Evolutionary conservation across 2,329 filamentous ascomycete species (phyloP), one percentile per base, ranked within the genome.

Genomic region (Alternaria burnsii): DNA sequence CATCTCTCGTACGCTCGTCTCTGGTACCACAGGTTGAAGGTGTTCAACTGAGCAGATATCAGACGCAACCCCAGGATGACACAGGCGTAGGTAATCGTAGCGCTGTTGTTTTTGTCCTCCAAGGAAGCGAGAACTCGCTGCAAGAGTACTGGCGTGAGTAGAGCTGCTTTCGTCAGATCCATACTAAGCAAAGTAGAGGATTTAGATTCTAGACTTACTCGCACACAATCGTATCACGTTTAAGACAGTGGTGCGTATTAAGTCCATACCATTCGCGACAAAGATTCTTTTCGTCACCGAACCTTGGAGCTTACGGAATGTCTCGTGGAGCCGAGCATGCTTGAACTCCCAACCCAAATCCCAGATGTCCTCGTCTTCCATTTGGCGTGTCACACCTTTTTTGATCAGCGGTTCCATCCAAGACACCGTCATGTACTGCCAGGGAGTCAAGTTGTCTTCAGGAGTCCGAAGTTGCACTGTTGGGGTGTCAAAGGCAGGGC

Each of bases 331-430:
- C 2, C 88, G 83, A 34, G 82, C 84, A 74, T 97, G 93, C 70
- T 97, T 93, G 63, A 94, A 97, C 54, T 95, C 90, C 67, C 88
- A 91, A 0, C 89, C 88, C 0, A 97, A 80, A 40, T 85, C 82
- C 93, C 93, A 97, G 2, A 97, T 90, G 73, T 97, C 92, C 38
- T 89, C 86, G 40, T 93, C 89, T 36, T 93, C 81, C 9, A 97
- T 81, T 67, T 93, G 89, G 41, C 88, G 83, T 30, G 82, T 81
- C 42, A 83, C 85, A 1, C 90, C 92, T 24, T 88, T 78, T 1
- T 82, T 80, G 12, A 96, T 92, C 7, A 97, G 79, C 0, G 93
- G 90, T 0, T 83, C 82, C 80, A 97, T 89, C 93, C 93, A 97
- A 0, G 87, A 91, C 28, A 97, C 90, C 6, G 87, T 89, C 86